Base-by-base conservation (phyloP, 2,329 filamentous ascomycete species). In the Cucurbitaria berberidis region DNA sequence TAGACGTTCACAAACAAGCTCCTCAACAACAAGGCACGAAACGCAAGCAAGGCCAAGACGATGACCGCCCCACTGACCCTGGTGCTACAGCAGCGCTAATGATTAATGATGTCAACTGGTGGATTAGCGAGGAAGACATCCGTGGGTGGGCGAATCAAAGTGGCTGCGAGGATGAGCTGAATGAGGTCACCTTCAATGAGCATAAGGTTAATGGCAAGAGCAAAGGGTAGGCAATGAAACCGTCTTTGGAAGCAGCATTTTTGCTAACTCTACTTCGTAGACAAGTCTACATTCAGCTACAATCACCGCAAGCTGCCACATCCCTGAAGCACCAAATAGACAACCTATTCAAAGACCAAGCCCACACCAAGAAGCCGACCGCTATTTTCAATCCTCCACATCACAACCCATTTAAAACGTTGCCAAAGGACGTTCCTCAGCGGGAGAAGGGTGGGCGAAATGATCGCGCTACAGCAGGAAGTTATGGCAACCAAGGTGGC, bases 191-290 rank as follows among this genome's bases (percentile, higher is more conserved):
- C 0, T 99, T 98, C 74, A 97, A 91, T 68, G 95, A 99, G 74
- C 95, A 98, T 77, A 99, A 99, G 74, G 93, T 98, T 42, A 99
- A 99, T 64, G 95, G 95, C 64, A 99, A 99, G 79, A 96, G 91
- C 77, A 97, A 98, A 80, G 93, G 95, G 93, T 96, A 82, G 60
- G 86, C 76, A 15, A 18, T 15, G 1, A 44, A 8, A 6, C 34
- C 3, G 16, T 11, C 8, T 24, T 4, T 27, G 36, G 32, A 18
- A 18, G 26, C 8, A 18, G 22, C 29, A 10, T 34, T n/a, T n/a
- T n/a, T n/a, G 40, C 60, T 69, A 29, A 69, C 49, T 45, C 19
- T 26, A 16, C 36, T 13, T 22, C 48, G 46, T 58, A 86, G 84
- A 35, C 86, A 89, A 80, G 91, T 89, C 5, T 98, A 93, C 69